A percentile compares a stretch with the other conserved stretches of the same genome.
Conservation (phyloP, 257 asterid genomes). For the Lycium ferocissimum region DNA sequence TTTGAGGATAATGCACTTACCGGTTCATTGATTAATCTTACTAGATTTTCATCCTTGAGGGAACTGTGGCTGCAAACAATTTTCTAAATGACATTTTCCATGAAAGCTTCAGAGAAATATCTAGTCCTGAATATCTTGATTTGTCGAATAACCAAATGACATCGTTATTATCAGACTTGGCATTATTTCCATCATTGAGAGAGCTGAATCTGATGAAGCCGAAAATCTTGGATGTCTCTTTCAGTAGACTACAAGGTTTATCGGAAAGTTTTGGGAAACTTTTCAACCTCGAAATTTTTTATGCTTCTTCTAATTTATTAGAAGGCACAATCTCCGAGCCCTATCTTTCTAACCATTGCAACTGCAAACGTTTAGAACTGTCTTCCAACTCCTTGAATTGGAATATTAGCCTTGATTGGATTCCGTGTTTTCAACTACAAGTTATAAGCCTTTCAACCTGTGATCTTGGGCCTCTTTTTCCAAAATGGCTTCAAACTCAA, state of each 20-base stretch:
- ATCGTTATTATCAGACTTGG: background rate
- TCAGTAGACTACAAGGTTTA: background rate
- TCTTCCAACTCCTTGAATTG: slow-evolving; percentile 39
- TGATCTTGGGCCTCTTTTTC: slow-evolving; percentile 45
- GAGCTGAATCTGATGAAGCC: background rate
- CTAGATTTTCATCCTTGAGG: slow-evolving; percentile 6
- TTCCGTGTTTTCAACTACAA: slow-evolving; percentile 36
- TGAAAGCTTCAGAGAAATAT: background rate
- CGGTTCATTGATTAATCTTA: background rate
- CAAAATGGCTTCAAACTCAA: slow-evolving; percentile 47
- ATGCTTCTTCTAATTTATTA: slow-evolving; percentile 29
- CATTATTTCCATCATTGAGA: background rate
- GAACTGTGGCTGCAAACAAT: background rate
- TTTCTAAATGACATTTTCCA: background rate
- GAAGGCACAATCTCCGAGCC: slow-evolving; percentile 40
- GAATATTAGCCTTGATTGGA: slow-evolving; percentile 28
- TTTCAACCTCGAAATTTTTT: slow-evolving; percentile 30
- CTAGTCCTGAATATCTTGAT: background rate
- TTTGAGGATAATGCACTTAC: background rate
- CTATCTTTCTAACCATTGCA: slow-evolving; percentile 31
- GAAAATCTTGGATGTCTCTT: no score
- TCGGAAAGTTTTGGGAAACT: no score
- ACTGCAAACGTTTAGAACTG: slow-evolving; percentile 32
- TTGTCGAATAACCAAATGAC: background rate
- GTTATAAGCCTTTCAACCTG: slow-evolving; percentile 30